Evolutionary conservation across 2,329 filamentous ascomycete genomes (phyloP), one percentile per base, ranked within the genome.

Genomic region (Microcera coccophila): DNA sequence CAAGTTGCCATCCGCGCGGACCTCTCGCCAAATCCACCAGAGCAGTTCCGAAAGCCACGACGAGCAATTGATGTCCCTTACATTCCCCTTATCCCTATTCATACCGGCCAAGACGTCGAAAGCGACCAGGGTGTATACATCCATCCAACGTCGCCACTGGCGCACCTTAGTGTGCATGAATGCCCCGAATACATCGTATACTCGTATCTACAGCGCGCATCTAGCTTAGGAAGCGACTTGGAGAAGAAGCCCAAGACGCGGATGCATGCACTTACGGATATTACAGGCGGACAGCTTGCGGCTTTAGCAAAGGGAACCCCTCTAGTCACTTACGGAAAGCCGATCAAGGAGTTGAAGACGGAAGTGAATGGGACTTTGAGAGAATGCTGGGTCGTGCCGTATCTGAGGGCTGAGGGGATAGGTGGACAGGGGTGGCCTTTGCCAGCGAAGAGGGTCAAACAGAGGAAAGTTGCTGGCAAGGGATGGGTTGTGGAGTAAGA

Each of bases 11-110:
- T 97, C 54, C 87, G 93, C 47, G 88, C 87, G 4, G 91, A 98
- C 64, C 72, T 89, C n/a, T 76, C 88, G 0, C 87, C 89, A 1
- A 76, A 75, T 11, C 86, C 87, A 1, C 82, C 84, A 1, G 81
- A 84, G 48, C 67, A 76, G 40, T 67, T 73, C 35, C 75, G 84
- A 15, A 88, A 86, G 48, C 87, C 90, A 0, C 82, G 81, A 38
- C 81, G 90, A n/a, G 87, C 90, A 2, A 94, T 93, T 51, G 90
- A 97, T 54, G 87, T 97, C 3, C 87, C 91, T 0, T 98, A 97
- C 61, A 66, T 95, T 5, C 90, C 93, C 0, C 81, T 98, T 4
- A 81, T 90, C 53, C 83, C 89, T 0, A 72, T 88, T 47, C 62
- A 79, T 16, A 62, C 64, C 2, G 59, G 61, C 11, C 58, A 61